Percentiles rank a stretch among this genome's conserved stretches.
Evolutionary conservation across 1,139 yeast species (phyloP).

Genomic region (Hemisphaericaspora subhashii): DNA sequence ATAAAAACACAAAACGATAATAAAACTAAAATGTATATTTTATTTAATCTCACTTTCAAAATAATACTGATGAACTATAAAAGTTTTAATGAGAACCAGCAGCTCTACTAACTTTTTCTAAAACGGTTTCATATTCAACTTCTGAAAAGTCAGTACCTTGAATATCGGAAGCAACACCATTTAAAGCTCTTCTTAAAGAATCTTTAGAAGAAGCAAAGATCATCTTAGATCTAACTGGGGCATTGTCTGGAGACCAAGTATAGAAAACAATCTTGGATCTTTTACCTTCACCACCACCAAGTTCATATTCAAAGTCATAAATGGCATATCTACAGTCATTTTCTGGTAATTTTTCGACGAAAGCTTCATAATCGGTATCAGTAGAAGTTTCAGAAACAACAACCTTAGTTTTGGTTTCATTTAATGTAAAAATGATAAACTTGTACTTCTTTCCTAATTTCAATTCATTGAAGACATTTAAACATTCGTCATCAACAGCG

Average conservation of each 20-base stretch:
- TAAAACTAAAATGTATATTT: not conserved
- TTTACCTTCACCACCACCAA: slow-evolving; percentile 90
- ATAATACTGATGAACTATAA: not conserved
- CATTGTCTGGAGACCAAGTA: slow-evolving; percentile 98
- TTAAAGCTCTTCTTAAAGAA: slow-evolving; percentile 94
- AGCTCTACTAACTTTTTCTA: slow-evolving; percentile 74
- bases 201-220: slow-evolving; percentile 97
- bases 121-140: slow-evolving; percentile 89
- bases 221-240: slow-evolving; percentile 94
- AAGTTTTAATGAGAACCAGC: slow-evolving; percentile 15
- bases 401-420: slow-evolving; percentile 84
- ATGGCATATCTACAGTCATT: slow-evolving; percentile 95
- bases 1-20: not conserved
- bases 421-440: slow-evolving; percentile 77
- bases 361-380: slow-evolving; percentile 73
- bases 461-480: slow-evolving; percentile 90
- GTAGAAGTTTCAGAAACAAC: slow-evolving; percentile 83
- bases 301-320: slow-evolving; percentile 93
- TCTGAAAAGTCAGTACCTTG: slow-evolving; percentile 99
- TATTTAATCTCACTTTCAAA: not conserved
- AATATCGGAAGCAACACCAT: slow-evolving; percentile 89
- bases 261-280: slow-evolving; percentile 90
- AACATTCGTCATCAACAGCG: slow-evolving; percentile 92
- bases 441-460: slow-evolving; percentile 91
- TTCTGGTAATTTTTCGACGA: slow-evolving; percentile 88